Conservation (phyloP, 2,329 filamentous ascomycete species). For the Tolypocladium cylindrosporum region DNA sequence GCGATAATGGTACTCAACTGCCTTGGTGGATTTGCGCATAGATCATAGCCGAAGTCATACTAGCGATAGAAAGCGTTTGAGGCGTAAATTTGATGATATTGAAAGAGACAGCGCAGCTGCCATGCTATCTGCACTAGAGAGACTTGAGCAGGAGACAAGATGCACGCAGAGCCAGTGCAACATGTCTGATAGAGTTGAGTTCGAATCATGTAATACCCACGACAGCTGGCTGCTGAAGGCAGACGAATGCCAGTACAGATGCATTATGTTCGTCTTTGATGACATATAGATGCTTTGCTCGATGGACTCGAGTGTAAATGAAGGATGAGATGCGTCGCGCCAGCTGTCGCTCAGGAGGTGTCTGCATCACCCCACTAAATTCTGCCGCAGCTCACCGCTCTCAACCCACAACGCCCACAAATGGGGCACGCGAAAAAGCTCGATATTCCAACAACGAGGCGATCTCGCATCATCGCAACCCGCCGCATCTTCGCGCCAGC, state of each 20-base stretch:
- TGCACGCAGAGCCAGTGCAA: not conserved
- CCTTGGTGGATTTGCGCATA: not conserved
- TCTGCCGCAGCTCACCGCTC: slow-evolving; percentile 29
- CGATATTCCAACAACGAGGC: slow-evolving; percentile 27
- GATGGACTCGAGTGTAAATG: not conserved
- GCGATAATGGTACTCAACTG: not conserved
- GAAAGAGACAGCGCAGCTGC: not conserved
- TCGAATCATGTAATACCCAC: not conserved
- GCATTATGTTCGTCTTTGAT: not conserved
- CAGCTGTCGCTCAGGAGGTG: not conserved
- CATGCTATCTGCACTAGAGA: not conserved
- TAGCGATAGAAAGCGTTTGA: slow-evolving; percentile 1
- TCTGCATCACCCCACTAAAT: slow-evolving; percentile 8
- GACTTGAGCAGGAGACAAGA: not conserved
- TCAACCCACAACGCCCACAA: slow-evolving; percentile 35
- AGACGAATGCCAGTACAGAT: not conserved
- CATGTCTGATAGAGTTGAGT: not conserved
- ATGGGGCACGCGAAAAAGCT: slow-evolving; percentile 30
- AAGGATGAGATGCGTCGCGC: not conserved
- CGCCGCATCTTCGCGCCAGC: slow-evolving; percentile 15
- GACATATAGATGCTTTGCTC: not conserved
- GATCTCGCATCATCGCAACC: slow-evolving; percentile 6
- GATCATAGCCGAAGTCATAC: not conserved
- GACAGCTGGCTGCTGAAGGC: not conserved
- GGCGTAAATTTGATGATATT: not conserved